phyloP scores from a whole-genome alignment of 2,329 filamentous ascomycete species.

The Nannizzia gypsea region DNA sequence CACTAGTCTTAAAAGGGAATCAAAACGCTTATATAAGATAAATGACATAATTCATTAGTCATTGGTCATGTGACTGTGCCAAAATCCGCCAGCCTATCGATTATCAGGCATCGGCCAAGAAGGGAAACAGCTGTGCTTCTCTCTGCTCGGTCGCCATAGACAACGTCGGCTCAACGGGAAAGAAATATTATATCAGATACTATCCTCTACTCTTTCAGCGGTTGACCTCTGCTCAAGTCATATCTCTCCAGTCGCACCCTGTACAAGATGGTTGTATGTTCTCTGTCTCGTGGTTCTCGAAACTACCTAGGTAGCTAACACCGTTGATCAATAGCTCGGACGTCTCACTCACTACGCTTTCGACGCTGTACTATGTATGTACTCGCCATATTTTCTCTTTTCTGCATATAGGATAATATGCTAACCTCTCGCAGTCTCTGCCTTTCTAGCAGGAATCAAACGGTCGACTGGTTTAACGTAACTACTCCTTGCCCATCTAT shows the following conservation, averaged over 20 bases:
- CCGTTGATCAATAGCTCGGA: constrained; percentile 72
- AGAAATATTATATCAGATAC: not conserved
- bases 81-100: not conserved
- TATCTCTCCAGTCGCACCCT: constrained; percentile 3
- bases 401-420: not conserved
- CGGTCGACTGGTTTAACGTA: constrained; percentile 97
- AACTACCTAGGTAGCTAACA: constrained; percentile 23
- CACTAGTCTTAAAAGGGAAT: not conserved
- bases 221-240: not conserved
- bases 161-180: not conserved
- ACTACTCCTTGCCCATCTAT: constrained; percentile 34
- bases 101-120: not conserved
- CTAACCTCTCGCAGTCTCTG: constrained; percentile 55
- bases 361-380: constrained; percentile 81
- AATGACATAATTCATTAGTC: not conserved
- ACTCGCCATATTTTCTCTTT: constrained; percentile 1
- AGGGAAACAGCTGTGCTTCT: not conserved
- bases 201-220: not conserved
- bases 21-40: not conserved
- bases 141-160: not conserved
- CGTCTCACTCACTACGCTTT: constrained; percentile 89
- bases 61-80: not conserved
- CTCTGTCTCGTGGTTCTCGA: constrained; percentile 38
- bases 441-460: constrained; percentile 92
- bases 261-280: constrained; percentile 33